Base-by-base conservation (phyloP, 257 asterid species). In the Cordia subcordata region DNA sequence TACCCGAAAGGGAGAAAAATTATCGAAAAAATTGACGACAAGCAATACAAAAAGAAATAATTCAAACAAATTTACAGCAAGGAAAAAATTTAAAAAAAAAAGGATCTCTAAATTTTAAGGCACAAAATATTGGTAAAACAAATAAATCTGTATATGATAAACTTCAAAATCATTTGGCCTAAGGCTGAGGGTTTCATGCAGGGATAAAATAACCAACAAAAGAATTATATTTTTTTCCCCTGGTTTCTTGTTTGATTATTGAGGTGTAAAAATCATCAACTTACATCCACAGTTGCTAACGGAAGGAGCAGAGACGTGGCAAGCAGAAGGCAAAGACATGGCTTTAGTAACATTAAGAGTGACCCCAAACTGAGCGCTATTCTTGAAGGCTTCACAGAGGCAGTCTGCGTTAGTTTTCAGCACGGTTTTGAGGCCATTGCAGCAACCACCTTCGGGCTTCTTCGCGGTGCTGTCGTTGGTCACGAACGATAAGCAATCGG, bases 281-380 rank as follows among this genome's bases (percentile, higher is more conserved):
- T 82, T 54, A 91, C 98, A 18, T 58, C 81, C 92, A 52, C 98
- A 91, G 72, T 68, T 82, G 75, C 75, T 68, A 51, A 85, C 72
- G 5, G 94, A 70, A 58, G 94, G 94, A 71, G 92, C 84, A n/a
- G 94, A 73, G 49, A 85, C 83, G 56, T 79, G 89, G 77, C 98
- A 91, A 57, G 95, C 94, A 47, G 92, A 61, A 21, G 98, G 98
- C 11, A 91, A 88, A 44, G 82, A 37, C 64, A 83, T 19, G 14
- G 96, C 98, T 52, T 87, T 87, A 60, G 91, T 74, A 53, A 91
- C 76, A 65, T 91, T 84, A 16, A 91, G 80, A 10, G 84, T 71
- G 20, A 87, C 78, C 5, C 96, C 98, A 27, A 91, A 71, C 68
- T 87, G 95, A 1, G 94, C 96, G 69, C 96, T 87, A 77, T 83